Evolutionary conservation across 2,329 filamentous ascomycete genomes (phyloP), one percentile per base, ranked within the genome.

Genomic region (Botryotinia narcissicola): DNA sequence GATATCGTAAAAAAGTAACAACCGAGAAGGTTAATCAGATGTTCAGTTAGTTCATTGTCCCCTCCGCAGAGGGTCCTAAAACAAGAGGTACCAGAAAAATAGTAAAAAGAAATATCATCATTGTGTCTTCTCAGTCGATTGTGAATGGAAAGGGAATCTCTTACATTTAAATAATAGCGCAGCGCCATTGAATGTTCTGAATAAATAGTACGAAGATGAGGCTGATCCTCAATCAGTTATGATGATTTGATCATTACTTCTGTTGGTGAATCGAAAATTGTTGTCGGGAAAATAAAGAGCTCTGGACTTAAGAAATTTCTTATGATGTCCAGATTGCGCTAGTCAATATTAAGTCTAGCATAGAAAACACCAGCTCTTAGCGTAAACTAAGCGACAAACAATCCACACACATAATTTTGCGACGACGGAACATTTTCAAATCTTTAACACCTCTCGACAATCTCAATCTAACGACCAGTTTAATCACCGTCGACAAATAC

Each of bases 61-160:
- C 83, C 85, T 81, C 84, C 86, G 81, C 83, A 85, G 85, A 81
- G 81, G 80, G 81, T 87, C 86, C 90, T 96, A 91, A 93, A 89
- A 94, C 94, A 96, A 97, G 94, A 97, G 94, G 94, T 97, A 94
- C 94, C 94, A 97, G 93, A 97, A 95, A 92, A 85, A 84, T 84
- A 84, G 82, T 84, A 82, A 85, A 86, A 86, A 84, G 86, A 86
- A 83, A 81, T 90, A 88, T 95, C 93, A 95, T 95, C 93, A 94
- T 88, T 75, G 73, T 67, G 74, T 70, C 67, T 73, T 66, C 74
- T 74, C 71, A 71, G 57, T 37, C 46, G 48, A 35, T 12, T 54
- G 20, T 8, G 16, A 61, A 37, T 59, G 22, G 32, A 22, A 40
- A n/a, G n/a, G 37, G 22, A 9, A 32, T 46, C 51, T 10, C 71